Evolutionary conservation across 1,284 basidiomycete genomes (phyloP).

Genomic region (Tylopilus sp.): DNA sequence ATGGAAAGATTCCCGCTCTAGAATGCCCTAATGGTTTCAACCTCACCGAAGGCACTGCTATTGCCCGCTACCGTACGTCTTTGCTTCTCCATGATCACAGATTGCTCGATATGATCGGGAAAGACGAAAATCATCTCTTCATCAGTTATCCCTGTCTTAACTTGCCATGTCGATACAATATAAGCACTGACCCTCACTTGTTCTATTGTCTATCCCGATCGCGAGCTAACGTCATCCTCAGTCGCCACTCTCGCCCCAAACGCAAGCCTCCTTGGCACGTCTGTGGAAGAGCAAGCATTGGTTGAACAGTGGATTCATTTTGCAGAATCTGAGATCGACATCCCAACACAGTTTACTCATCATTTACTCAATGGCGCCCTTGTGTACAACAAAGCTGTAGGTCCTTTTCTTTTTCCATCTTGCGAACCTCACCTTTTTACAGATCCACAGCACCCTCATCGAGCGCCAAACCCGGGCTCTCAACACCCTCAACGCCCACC

Average conservation of each 20-base stretch:
- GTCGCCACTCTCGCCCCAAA: conserved; percentile 75
- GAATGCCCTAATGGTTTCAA: conserved; percentile 78
- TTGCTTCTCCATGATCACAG: conserved; percentile 13
- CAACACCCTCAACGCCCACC: conserved; percentile 70
- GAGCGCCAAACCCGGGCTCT: conserved; percentile 60
- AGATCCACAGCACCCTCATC: conserved; percentile 57
- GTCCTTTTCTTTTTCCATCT: conserved; percentile 42
- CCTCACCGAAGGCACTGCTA: conserved; percentile 77
- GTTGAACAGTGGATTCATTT: conserved; percentile 71
- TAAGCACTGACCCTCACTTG: conserved; percentile 35
- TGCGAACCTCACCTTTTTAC: background rate
- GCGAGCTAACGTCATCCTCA: conserved; percentile 35
- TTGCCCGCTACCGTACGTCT: conserved; percentile 87
- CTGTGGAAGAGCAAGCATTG: conserved; percentile 55
- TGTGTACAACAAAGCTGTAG: conserved; percentile 56
- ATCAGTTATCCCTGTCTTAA: conserved; percentile 69
- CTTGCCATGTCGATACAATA: conserved; percentile 48
- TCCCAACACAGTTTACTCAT: conserved; percentile 27
- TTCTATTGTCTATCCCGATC: conserved; percentile 13
- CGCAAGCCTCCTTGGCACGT: conserved; percentile 59
- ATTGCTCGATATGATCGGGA: conserved; percentile 16
- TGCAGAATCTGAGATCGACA: conserved; percentile 56
- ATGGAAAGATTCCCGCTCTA: conserved; percentile 83
- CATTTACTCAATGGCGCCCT: conserved; percentile 41
- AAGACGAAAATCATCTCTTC: conserved; percentile 21